Evolutionary conservation across 805 yeast species (phyloP).

Genomic region (Aciculoconidium aculeatum): DNA sequence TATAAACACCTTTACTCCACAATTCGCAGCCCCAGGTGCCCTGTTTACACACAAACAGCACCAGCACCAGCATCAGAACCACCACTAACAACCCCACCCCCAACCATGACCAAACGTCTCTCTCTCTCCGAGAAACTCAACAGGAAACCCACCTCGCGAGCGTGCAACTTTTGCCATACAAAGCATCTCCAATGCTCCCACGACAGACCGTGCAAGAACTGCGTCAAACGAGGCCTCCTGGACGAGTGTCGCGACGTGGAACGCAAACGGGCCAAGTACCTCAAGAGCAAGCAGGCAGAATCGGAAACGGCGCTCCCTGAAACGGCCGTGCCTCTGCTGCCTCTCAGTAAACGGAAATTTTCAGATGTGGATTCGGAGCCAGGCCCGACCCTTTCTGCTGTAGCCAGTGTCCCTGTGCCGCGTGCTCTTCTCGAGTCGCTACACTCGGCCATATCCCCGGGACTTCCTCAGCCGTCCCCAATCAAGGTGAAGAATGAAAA

Average conservation of each 20-base stretch:
- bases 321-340: too few species aligned
- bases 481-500: too few species aligned
- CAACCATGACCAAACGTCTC: slow-evolving; percentile 58
- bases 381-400: too few species aligned
- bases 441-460: not conserved
- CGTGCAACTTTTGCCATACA: slow-evolving; percentile 66
- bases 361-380: too few species aligned
- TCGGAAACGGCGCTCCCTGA: slow-evolving; percentile 1
- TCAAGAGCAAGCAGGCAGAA: slow-evolving; percentile 11
- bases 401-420: too few species aligned
- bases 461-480: slow-evolving; percentile 1
- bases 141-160: slow-evolving; percentile 60
- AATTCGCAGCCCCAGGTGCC: too few species aligned
- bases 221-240: slow-evolving; percentile 55
- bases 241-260: slow-evolving; percentile 53
- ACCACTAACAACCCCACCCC: slow-evolving; percentile 1
- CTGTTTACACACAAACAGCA: too few species aligned
- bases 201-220: slow-evolving; percentile 66
- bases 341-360: too few species aligned
- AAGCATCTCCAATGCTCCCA: slow-evolving; percentile 72
- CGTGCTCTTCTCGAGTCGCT: slow-evolving; percentile 2
- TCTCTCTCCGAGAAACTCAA: slow-evolving; percentile 46
- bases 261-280: slow-evolving; percentile 45
- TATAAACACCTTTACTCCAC: too few species aligned
- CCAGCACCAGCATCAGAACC: slow-evolving; percentile 4